These are phyloP conservation scores for Xylariaceae sp. DNA, from an alignment of 2,329 filamentous ascomycete species.

Conservation along the genomic window DNA sequence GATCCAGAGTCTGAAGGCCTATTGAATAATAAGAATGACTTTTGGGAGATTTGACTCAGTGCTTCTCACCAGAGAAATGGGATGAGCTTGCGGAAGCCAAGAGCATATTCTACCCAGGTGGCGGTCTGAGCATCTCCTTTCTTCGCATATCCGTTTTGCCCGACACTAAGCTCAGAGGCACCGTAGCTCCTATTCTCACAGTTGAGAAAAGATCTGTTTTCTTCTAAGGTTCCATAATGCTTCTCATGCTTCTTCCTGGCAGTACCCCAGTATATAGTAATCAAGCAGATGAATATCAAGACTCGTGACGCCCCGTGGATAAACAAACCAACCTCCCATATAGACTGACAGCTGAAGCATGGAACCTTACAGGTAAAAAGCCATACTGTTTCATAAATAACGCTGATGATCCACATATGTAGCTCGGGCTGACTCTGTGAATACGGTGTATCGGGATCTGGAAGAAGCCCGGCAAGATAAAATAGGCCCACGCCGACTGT, in stretches of 20 bases:
- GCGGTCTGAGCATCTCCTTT: constrained; percentile 5
- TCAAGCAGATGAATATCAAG: background rate
- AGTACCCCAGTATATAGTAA: background rate
- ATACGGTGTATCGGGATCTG: background rate
- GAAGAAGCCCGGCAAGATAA: background rate
- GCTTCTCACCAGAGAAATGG: constrained; percentile 7
- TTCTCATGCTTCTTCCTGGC: background rate
- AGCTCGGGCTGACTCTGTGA: background rate
- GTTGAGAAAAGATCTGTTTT: background rate
- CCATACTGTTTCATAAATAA: background rate
- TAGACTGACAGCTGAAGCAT: background rate
- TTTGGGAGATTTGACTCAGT: background rate
- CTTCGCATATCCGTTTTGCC: background rate
- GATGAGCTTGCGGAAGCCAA: constrained; percentile 6
- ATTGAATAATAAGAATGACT: background rate
- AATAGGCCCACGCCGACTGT: background rate
- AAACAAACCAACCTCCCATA: background rate
- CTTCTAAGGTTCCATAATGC: background rate
- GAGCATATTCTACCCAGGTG: constrained; percentile 5
- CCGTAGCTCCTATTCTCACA: background rate
- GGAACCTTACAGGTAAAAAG: background rate
- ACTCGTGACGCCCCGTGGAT: background rate
- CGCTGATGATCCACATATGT: background rate
- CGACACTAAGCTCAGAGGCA: background rate
- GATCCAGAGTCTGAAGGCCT: background rate